A percentile compares a stretch with the other conserved stretches of the same genome.
Evolutionary conservation across 192 early-diverging fungal species (phyloP).

Genomic region (Gryganskiella cystojenkinii): DNA sequence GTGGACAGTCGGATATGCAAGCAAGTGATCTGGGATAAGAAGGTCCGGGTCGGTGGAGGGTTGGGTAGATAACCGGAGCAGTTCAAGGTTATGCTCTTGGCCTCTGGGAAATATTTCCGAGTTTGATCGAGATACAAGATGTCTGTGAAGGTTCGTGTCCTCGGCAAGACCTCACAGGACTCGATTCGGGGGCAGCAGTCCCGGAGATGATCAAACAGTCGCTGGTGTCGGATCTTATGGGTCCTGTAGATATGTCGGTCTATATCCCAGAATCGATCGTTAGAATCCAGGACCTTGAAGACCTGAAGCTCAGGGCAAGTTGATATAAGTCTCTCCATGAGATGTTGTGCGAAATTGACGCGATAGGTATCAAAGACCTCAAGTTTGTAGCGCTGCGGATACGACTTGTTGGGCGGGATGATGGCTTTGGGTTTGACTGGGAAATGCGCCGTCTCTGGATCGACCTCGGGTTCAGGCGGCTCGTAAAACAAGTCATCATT

Average conservation of each 20-base stretch:
- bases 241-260: too few species aligned
- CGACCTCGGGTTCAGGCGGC: neutral
- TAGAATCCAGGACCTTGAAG: conserved; percentile 4
- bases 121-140: too few species aligned
- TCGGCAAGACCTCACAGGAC: too few species aligned
- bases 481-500: neutral
- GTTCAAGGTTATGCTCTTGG: too few species aligned
- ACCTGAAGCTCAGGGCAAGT: conserved; percentile 27
- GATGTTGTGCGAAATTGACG: neutral
- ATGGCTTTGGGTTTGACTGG: conserved; percentile 12
- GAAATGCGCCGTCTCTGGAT: conserved; percentile 28
- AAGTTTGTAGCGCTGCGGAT: conserved; percentile 17
- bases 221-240: neutral
- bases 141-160: too few species aligned
- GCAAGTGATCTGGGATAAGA: conserved; percentile 1
- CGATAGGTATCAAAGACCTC: neutral
- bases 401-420: conserved; percentile 2
- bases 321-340: conserved; percentile 19
- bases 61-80: too few species aligned
- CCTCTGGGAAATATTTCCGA: too few species aligned
- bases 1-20: neutral
- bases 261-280: neutral
- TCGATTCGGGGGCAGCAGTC: too few species aligned
- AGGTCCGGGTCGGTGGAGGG: neutral
- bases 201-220: neutral